A percentile compares a stretch with the other conserved stretches of the same genome.
phyloP scores from a whole-genome alignment of 2,329 filamentous ascomycete genomes.

The Diaporthe citri region DNA sequence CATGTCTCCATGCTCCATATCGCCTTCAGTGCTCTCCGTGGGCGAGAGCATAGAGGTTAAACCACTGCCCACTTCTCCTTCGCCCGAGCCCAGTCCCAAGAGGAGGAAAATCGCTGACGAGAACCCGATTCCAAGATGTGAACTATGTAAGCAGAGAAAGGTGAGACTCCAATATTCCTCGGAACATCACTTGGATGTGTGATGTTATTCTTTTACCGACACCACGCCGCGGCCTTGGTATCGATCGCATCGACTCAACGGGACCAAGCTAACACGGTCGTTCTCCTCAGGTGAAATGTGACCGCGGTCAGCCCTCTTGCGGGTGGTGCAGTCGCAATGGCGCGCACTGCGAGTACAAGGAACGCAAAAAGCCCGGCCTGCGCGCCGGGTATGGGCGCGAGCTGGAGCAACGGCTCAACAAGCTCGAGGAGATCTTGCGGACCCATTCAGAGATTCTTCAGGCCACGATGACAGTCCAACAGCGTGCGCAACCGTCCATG shows the following conservation, averaged over 20 bases:
- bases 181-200: not conserved
- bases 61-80: slow-evolving; percentile 32
- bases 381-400: slow-evolving; percentile 79
- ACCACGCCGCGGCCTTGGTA: not conserved
- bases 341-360: slow-evolving; percentile 75
- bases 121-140: slow-evolving; percentile 66
- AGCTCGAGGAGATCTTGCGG: slow-evolving; percentile 75
- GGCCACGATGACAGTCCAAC: slow-evolving; percentile 59
- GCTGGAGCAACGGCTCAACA: slow-evolving; percentile 78
- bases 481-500: slow-evolving; percentile 42
- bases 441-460: slow-evolving; percentile 77
- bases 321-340: slow-evolving; percentile 76
- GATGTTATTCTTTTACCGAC: not conserved
- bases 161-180: slow-evolving; percentile 54
- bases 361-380: slow-evolving; percentile 75
- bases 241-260: not conserved
- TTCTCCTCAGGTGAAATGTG: slow-evolving; percentile 74
- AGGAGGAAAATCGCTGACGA: slow-evolving; percentile 52
- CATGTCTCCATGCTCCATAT: slow-evolving; percentile 35
- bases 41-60: slow-evolving; percentile 39
- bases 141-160: slow-evolving; percentile 86
- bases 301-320: slow-evolving; percentile 79
- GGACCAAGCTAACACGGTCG: not conserved
- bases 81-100: slow-evolving; percentile 38
- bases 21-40: slow-evolving; percentile 35